Conservation (phyloP, 768 basidiomycete genomes). For the Leccinum sublutescens region DNA sequence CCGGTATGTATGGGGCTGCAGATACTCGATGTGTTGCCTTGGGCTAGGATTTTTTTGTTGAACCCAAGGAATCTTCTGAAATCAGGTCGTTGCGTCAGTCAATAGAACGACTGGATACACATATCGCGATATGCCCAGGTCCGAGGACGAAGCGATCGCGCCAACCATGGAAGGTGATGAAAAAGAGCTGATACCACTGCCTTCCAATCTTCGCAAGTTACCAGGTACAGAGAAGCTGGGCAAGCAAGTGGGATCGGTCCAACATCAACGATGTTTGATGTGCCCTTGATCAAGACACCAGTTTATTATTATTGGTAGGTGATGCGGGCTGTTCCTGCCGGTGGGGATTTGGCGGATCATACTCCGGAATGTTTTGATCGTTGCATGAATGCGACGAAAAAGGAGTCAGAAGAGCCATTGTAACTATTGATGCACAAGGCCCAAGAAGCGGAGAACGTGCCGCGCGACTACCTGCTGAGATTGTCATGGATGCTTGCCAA, state of each 20-base stretch:
- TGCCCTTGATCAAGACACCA: background rate
- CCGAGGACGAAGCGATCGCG: no score
- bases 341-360: constrained; percentile 78
- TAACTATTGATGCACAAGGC: constrained; percentile 46
- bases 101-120: background rate
- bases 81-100: background rate
- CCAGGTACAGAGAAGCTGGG: no score
- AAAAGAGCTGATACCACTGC: no score
- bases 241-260: no score
- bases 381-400: constrained; percentile 41
- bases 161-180: no score
- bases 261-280: no score
- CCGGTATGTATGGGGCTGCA: background rate
- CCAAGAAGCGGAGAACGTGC: constrained; percentile 23
- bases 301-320: no score
- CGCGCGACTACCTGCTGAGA: constrained; percentile 61
- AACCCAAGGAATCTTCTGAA: background rate
- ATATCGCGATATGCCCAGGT: no score
- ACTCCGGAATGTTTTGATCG: constrained; percentile 36
- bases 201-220: no score
- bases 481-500: constrained; percentile 69
- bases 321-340: constrained; percentile 61
- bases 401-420: constrained; percentile 11
- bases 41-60: no score
- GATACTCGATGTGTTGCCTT: background rate